phyloP scores from a whole-genome alignment of 139 green algal species.

The Protoeuglena noctilucae region DNA sequence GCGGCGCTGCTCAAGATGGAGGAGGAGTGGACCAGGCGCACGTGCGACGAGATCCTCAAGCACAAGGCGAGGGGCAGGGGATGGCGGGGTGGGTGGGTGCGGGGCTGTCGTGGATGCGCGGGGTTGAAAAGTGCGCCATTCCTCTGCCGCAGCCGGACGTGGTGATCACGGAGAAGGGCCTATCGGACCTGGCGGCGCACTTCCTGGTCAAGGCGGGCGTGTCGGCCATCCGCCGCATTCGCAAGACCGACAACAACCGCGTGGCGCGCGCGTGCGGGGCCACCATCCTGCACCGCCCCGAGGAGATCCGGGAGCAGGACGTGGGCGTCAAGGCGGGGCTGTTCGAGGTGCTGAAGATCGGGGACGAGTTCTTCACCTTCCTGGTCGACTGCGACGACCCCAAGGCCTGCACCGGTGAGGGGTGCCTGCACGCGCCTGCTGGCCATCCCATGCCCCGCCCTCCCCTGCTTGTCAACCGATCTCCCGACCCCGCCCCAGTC shows the following conservation, averaged over 20 bases:
- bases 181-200: conserved; percentile 85
- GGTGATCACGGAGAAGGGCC: conserved; percentile 88
- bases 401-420: conserved; percentile 92
- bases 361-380: conserved; percentile 96
- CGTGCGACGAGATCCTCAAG: conserved; percentile 62
- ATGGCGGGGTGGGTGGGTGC: too few relatives aligned
- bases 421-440: too few relatives aligned
- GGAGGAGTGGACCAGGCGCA: conserved; percentile 73
- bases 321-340: conserved; percentile 45
- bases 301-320: conserved; percentile 4
- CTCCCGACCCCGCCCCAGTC: too few relatives aligned
- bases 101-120: too few relatives aligned
- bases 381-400: conserved; percentile 93
- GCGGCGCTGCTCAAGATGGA: conserved; percentile 83
- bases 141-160: too few relatives aligned
- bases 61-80: too few relatives aligned
- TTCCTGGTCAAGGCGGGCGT: conserved; percentile 82
- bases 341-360: conserved; percentile 95
- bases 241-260: conserved; percentile 99
- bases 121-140: too few relatives aligned
- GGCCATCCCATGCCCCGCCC: conserved; percentile 50
- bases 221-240: conserved; percentile 80
- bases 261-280: conserved; percentile 79
- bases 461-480: too few relatives aligned
- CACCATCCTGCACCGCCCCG: conserved; percentile 78